Evolutionary conservation across 208 protist genomes (phyloP), one percentile per base, ranked within the genome.

Genomic region (Trypanosoma grayi): DNA sequence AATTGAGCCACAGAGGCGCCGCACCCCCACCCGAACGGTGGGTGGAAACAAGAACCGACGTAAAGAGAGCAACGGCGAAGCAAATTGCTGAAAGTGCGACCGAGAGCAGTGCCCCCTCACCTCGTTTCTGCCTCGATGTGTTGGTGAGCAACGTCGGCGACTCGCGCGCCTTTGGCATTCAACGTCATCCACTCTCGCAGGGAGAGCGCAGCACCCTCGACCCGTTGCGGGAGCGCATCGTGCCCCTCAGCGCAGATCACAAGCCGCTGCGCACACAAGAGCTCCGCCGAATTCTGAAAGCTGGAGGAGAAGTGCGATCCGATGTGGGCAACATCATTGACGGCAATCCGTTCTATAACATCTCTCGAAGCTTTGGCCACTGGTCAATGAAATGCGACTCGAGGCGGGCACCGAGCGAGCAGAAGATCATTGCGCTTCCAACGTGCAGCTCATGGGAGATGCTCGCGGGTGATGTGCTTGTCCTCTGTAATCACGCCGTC

Each of bases 301-400:
- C 87, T 6, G 84, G 87, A 25, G 87, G 84, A 22, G 68, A 47
- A 20, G 68, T 92, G 10, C 63, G 81, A 39, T 70, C 68, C 39
- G 62, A 70, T 3, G 67, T 57, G 0, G 79, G 81, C 24, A 62
- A 82, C 46, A 50, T 83, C 28, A 88, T 91, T 31, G 84, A 92
- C 57, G 77, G 66, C 28, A 87, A 90, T 51, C 80, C 87, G 4
- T 90, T 82, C 60, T 81, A 73, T 39, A 91, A 83, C 40, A 76
- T 94, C 20, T 81, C 84, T 1, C 69, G 87, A 37, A 88, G 82
- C 56, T 90, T 94, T 46, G 87, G 87, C 0, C 83, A 92, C 69
- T 84, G 75, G 63, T 82, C 78, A 1, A 94, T 94, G 87, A 94
- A 94, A 57, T 66, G 39, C 59, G 73, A 91, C 57, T 47, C 45